Evolutionary conservation across 805 yeast genomes (phyloP).

Genomic region (Suhomyces pyralidae): DNA sequence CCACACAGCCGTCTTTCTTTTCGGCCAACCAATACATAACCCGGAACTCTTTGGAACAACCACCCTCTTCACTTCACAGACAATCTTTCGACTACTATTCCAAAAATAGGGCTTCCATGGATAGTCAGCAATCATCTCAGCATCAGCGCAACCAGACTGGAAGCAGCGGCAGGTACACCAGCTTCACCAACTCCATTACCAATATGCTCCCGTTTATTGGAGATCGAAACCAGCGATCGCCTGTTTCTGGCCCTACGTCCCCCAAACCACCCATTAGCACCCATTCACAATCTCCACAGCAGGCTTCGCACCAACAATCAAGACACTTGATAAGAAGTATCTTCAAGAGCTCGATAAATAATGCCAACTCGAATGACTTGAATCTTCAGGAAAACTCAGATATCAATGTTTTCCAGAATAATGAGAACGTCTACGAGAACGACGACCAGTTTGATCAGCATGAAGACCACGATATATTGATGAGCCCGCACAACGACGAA

Average conservation of each 20-base stretch:
- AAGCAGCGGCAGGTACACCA: constrained; percentile 24
- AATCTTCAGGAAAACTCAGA: not conserved
- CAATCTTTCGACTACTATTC: constrained; percentile 33
- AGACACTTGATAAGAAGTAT: constrained; percentile 26
- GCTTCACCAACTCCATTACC: constrained; percentile 35
- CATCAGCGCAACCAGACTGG: constrained; percentile 8
- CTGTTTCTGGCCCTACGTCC: constrained; percentile 16
- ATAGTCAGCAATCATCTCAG: constrained; percentile 23
- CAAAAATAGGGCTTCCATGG: constrained; percentile 28
- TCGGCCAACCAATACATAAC: constrained; percentile 41
- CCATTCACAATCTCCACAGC: constrained; percentile 11
- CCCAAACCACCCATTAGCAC: constrained; percentile 10
- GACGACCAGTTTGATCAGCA: not conserved
- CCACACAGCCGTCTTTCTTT: constrained; percentile 42
- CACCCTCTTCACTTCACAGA: constrained; percentile 25
- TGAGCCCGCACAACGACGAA: constrained; percentile 22
- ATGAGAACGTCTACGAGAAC: not conserved
- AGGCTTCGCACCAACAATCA: constrained; percentile 13
- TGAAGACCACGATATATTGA: constrained; percentile 9
- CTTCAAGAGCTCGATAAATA: constrained; percentile 11
- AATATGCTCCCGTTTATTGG: constrained; percentile 43
- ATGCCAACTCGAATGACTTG: not conserved
- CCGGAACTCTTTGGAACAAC: constrained; percentile 37
- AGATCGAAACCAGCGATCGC: constrained; percentile 24
- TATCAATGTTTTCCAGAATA: not conserved